Evolutionary conservation across 257 asterid genomes (phyloP).

Genomic region (Cruciata laevipes): DNA sequence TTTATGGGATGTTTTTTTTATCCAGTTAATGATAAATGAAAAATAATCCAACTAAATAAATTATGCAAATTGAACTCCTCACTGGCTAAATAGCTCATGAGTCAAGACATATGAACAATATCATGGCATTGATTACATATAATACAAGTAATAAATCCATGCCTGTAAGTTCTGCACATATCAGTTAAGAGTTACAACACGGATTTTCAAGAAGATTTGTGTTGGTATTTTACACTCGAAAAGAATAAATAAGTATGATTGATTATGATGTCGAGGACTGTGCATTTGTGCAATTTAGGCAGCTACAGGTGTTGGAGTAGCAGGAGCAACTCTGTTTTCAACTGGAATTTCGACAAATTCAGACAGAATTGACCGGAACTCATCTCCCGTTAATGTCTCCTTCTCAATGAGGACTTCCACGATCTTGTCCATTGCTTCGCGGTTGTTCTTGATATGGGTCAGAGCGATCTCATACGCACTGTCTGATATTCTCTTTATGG

Average conservation of each 20-base stretch:
- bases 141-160: neutral
- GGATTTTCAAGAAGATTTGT: neutral
- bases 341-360: constrained; percentile 75
- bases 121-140: neutral
- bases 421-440: constrained; percentile 85
- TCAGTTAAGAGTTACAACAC: constrained; percentile 1
- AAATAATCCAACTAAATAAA: no score
- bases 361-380: constrained; percentile 77
- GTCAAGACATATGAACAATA: neutral
- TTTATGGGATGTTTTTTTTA: no score
- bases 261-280: constrained; percentile 6
- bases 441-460: constrained; percentile 67
- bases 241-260: constrained; percentile 16
- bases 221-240: constrained; percentile 13
- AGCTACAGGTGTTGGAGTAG: constrained; percentile 46
- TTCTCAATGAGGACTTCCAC: constrained; percentile 88
- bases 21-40: no score
- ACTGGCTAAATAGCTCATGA: neutral
- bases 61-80: no score
- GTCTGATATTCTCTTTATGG: constrained; percentile 73
- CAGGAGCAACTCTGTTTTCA: constrained; percentile 56
- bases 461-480: constrained; percentile 76
- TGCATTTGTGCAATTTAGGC: constrained; percentile 32
- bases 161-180: neutral
- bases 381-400: constrained; percentile 91